Base-by-base conservation (phyloP, 305 asterid genomes). In the Fraxinus albicans region DNA sequence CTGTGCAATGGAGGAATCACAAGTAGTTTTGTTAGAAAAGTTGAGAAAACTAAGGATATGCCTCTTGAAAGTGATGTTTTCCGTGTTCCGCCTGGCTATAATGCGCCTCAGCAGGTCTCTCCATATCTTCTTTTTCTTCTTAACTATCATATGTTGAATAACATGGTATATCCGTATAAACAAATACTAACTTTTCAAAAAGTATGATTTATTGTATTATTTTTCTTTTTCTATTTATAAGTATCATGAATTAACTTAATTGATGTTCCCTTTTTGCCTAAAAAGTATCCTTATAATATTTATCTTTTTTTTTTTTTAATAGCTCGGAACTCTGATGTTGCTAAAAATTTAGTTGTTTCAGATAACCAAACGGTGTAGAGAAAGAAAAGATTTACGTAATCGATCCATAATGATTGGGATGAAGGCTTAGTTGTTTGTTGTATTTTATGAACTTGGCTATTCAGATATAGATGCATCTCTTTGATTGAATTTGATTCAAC, bases 101-200 rank as follows among this genome's bases (percentile, higher is more conserved):
- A 92, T 90, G 94, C 94, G 35, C 98, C 98, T 69, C 97, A 94
- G 82, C 94, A 94, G 97, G 98, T 94, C 15, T 78, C 17, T 82
- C 27, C 76, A 50, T 15, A 12, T 42, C 7, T 34, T 40, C n/a
- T 15, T 58, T 12, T 73, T 80, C 58, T 19, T 17, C 77, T 70
- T 34, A 9, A 10, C 15, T 9, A 42, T 9, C 12, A 10, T 42
- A 42, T 42, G 17, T 3, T 44, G 4, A 44, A 44, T 44, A 12
- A 10, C 17, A 10, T 44, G 12, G 27, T 25, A 25, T 25, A 25
- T 25, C 27, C 27, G 2, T 44, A 10, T 44, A 2, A 42, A 42
- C 15, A 8, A 10, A 55, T 5, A n/a, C 67, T 6, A 23, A 3
- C 33, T 6, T 23, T 63, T 63, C 10, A 21, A 19, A 21, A 63